Evolutionary conservation across 2,329 filamentous ascomycete genomes (phyloP), one percentile per base, ranked within the genome.

Genomic region (Ceratocystis harringtonii): DNA sequence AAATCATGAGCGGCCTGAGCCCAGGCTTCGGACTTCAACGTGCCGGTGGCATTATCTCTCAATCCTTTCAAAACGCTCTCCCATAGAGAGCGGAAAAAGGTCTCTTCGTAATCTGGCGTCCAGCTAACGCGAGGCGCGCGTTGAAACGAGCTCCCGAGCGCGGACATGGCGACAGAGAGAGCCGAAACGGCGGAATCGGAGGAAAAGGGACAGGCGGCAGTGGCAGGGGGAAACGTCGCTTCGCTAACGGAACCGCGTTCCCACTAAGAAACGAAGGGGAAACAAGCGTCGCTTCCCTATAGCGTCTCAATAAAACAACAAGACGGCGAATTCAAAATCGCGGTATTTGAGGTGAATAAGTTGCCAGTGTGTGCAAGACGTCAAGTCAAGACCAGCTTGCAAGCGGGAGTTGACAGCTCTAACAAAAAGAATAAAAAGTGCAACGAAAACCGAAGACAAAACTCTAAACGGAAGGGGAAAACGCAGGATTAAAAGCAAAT

Each of bases 21-120:
- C 82, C 82, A 84, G 1, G 81, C 82, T 70, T 83, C 81, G 19
- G 79, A 76, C 73, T 84, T 84, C 76, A 84, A 84, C 15, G 50
- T 65, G 45, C 66, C 62, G 75, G 80, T 83, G 73, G 81, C 81
- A 69, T 81, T 81, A 69, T 83, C 80, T 69, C 78, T 77, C 66
- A 82, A 76, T 68, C 81, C 81, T 57, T 82, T 75, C 22, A 28
- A 22, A 69, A 84, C 82, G 44, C 81, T 83, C 69, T 84, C 79
- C 74, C 81, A 83, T 4, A 84, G 77, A 62, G 81, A 84, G 65
- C 78, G 76, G 73, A 84, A 84, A 72, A 84, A 84, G 66, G 82
- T 84, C 64, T 78, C 77, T 73, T 84, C 82, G 75, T 79, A 84
- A 22, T 78, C 77, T 1, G 78, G 76, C 65, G 80, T 84, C 82